Evolutionary conservation across 2,329 filamentous ascomycete species (phyloP).

Genomic region (Penicillium sp.): DNA sequence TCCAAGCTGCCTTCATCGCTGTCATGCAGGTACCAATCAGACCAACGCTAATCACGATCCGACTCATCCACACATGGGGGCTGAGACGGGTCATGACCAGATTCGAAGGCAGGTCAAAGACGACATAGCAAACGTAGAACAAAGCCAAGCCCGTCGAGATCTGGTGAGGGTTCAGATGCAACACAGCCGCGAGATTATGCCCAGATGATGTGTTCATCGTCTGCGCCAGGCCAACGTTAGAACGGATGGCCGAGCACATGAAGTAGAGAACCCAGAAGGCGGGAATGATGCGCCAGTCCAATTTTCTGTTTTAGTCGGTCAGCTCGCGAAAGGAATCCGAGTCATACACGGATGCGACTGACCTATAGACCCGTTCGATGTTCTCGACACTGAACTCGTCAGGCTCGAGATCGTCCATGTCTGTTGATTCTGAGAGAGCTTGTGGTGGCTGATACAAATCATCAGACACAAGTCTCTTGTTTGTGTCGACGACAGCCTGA

Average conservation of each 20-base stretch:
- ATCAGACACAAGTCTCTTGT: constrained; percentile 15
- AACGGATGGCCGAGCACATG: constrained; percentile 85
- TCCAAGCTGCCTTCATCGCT: constrained; percentile 80
- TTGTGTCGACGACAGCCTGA: constrained; percentile 1
- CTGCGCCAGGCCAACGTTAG: constrained; percentile 90
- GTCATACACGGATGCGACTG: background rate
- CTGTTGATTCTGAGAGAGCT: background rate
- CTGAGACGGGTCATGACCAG: constrained; percentile 83
- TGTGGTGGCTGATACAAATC: constrained; percentile 17
- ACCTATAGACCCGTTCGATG: constrained; percentile 45
- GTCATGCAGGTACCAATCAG: constrained; percentile 82
- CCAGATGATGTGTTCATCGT: constrained; percentile 77
- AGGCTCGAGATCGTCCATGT: constrained; percentile 24
- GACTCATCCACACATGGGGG: constrained; percentile 87
- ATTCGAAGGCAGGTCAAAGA: constrained; percentile 88
- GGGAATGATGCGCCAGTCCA: constrained; percentile 62
- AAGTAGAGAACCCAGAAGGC: constrained; percentile 93
- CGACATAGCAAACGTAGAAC: constrained; percentile 89
- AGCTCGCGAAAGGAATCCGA: background rate
- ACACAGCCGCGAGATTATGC: constrained; percentile 73
- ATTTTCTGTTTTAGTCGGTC: constrained; percentile 46
- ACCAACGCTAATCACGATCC: constrained; percentile 85
- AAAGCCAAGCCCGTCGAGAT: constrained; percentile 81
- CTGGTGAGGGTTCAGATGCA: constrained; percentile 71
- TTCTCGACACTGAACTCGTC: constrained; percentile 35